phyloP scores from a whole-genome alignment of 2,329 filamentous ascomycete genomes.

The Cladosporium cucumerinum region DNA sequence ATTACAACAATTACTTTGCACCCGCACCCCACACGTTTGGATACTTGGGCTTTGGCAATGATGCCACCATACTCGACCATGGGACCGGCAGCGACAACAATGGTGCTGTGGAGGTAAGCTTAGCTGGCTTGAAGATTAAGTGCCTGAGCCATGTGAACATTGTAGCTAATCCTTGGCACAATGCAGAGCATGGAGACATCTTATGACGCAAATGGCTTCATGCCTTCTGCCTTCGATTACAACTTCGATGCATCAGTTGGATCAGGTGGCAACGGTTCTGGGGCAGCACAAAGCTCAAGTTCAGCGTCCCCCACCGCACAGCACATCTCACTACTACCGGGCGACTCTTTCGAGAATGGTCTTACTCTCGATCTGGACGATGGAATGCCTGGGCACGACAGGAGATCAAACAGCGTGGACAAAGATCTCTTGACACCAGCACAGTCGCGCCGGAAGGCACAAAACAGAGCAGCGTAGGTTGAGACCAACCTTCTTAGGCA shows the following conservation, averaged over 20 bases:
- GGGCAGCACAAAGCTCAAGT: constrained; percentile 20
- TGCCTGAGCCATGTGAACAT: background rate
- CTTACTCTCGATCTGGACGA: constrained; percentile 39
- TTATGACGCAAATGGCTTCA: constrained; percentile 24
- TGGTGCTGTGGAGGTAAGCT: constrained; percentile 35
- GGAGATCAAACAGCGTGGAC: constrained; percentile 46
- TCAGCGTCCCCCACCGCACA: constrained; percentile 29
- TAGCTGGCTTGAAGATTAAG: background rate
- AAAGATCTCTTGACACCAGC: constrained; percentile 46
- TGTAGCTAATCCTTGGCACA: background rate
- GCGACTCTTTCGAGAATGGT: constrained; percentile 44
- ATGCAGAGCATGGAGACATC: constrained; percentile 28
- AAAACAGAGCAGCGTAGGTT: constrained; percentile 67
- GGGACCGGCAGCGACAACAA: constrained; percentile 39
- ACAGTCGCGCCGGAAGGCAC: constrained; percentile 61
- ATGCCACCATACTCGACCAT: constrained; percentile 42
- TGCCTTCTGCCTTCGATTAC: constrained; percentile 23
- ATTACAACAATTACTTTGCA: constrained; percentile 54
- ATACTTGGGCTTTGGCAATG: constrained; percentile 36
- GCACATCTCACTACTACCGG: constrained; percentile 26
- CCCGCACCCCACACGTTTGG: constrained; percentile 47
- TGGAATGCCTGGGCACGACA: constrained; percentile 21
- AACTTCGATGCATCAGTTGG: constrained; percentile 21
- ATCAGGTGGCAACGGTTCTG: constrained; percentile 19
- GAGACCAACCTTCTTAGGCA: constrained; percentile 31